Evolutionary conservation across 495 filamentous ascomycete species (phyloP).

Genomic region (Penicillium verhagenii): DNA sequence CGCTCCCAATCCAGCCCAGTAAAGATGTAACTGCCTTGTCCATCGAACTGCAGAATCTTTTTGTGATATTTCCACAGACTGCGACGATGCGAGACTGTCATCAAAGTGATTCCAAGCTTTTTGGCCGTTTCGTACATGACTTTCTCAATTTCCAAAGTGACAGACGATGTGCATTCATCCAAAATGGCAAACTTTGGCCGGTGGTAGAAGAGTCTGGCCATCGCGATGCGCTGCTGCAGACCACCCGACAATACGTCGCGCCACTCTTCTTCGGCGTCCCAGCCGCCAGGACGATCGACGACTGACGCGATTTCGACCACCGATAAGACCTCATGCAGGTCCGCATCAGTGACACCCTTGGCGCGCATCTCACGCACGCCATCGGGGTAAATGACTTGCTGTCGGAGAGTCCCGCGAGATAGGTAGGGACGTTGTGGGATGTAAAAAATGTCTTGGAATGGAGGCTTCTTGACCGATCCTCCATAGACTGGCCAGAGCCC

Average conservation of each 20-base stretch:
- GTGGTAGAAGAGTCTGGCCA: constrained; percentile 97
- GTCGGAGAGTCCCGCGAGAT: constrained; percentile 80
- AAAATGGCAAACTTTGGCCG: constrained; percentile 85
- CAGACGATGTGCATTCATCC: constrained; percentile 92
- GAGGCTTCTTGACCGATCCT: constrained; percentile 85
- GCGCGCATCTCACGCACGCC: constrained; percentile 80
- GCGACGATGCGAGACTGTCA: constrained; percentile 89
- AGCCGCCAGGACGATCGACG: constrained; percentile 77
- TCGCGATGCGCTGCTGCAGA: constrained; percentile 94
- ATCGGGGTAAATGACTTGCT: constrained; percentile 97
- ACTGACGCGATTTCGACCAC: constrained; percentile 80
- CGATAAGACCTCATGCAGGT: constrained; percentile 72
- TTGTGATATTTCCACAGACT: constrained; percentile 96
- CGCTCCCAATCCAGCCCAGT: constrained; percentile 87
- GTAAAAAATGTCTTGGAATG: constrained; percentile 91
- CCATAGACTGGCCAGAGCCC: constrained; percentile 99
- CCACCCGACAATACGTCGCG: constrained; percentile 85
- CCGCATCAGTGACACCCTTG: constrained; percentile 78
- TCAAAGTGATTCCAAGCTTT: constrained; percentile 82
- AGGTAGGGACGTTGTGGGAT: constrained; percentile 96
- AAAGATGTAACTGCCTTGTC: constrained; percentile 87
- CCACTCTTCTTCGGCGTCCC: constrained; percentile 97
- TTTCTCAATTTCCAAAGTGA: constrained; percentile 90
- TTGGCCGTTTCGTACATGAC: constrained; percentile 98
- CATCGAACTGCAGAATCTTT: constrained; percentile 94